These are phyloP conservation scores for Kazachstania sp. DNA, from an alignment of 1,139 yeast genomes.

Conservation along the genomic window DNA sequence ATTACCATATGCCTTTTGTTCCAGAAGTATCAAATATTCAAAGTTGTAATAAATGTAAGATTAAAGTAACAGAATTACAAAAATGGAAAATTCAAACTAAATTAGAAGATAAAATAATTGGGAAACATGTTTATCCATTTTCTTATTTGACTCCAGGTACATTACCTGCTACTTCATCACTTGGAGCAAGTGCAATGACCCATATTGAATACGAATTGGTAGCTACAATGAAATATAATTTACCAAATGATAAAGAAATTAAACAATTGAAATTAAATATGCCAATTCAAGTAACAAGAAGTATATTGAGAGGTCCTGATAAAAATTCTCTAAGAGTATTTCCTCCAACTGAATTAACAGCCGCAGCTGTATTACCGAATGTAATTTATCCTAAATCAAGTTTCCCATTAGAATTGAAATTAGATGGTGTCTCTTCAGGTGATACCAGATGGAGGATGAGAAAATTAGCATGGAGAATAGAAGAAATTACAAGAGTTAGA, in stretches of 20 bases:
- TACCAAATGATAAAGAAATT: constrained; percentile 13
- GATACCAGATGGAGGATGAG: constrained; percentile 88
- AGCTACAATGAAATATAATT: constrained; percentile 50
- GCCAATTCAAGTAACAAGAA: constrained; percentile 70
- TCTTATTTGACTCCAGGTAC: constrained; percentile 87
- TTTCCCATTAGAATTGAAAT: constrained; percentile 70
- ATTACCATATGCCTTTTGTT: constrained; percentile 55
- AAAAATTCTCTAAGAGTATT: constrained; percentile 81
- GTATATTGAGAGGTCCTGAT: constrained; percentile 75
- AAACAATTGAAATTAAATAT: constrained; percentile 40
- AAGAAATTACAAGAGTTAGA: constrained; percentile 61
- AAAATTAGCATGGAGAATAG: constrained; percentile 81
- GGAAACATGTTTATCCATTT: constrained; percentile 84
- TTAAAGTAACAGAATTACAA: constrained; percentile 54
- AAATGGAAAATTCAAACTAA: constrained; percentile 77
- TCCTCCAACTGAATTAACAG: constrained; percentile 90
- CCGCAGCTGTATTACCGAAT: constrained; percentile 79
- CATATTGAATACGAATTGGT: constrained; percentile 64
- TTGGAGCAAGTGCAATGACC: constrained; percentile 49
- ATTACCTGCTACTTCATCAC: constrained; percentile 69
- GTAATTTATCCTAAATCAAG: constrained; percentile 82
- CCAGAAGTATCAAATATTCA: constrained; percentile 45
- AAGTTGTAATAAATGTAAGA: constrained; percentile 51
- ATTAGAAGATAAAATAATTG: constrained; percentile 47
- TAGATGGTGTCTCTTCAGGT: constrained; percentile 64